Evolutionary conservation across 331 rosid species (phyloP).

Genomic region (Saraca asoca): DNA sequence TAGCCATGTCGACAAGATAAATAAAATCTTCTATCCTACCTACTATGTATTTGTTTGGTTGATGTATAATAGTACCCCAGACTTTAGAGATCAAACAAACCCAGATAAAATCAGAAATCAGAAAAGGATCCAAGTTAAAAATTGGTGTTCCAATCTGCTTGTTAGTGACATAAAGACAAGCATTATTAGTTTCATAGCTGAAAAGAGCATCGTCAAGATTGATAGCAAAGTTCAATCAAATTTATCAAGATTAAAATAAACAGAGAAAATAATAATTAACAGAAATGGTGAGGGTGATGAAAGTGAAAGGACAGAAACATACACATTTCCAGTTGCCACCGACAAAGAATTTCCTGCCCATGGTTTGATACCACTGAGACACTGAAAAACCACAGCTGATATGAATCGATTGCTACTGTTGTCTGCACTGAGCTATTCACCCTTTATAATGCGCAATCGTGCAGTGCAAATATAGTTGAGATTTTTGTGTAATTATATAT

Average conservation of each 20-base stretch:
- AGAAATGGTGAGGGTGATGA: not conserved
- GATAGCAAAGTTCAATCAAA: not conserved
- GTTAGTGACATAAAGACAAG: not conserved
- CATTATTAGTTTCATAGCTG: not conserved
- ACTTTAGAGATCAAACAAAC: conserved; percentile 5
- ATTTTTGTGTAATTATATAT: no score
- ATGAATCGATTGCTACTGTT: not conserved
- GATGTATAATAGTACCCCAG: not conserved
- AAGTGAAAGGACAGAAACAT: no score
- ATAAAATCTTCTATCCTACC: not conserved
- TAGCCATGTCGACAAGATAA: no score
- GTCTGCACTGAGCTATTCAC: not conserved
- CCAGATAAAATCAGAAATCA: conserved; percentile 14
- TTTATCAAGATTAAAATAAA: conserved; percentile 28
- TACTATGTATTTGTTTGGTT: conserved; percentile 5
- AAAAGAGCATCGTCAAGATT: not conserved
- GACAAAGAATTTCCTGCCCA: conserved; percentile 76
- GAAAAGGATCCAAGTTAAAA: not conserved
- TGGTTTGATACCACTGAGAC: conserved; percentile 30
- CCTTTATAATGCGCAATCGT: conserved; percentile 18
- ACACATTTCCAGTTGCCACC: conserved; percentile 91
- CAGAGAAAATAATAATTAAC: not conserved
- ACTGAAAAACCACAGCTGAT: conserved; percentile 2
- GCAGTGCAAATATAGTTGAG: conserved; percentile 27
- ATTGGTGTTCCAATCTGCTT: conserved; percentile 26